Evolutionary conservation across 73 alveolate genomes (phyloP).

Genomic region (Paraurostyla sp.): DNA sequence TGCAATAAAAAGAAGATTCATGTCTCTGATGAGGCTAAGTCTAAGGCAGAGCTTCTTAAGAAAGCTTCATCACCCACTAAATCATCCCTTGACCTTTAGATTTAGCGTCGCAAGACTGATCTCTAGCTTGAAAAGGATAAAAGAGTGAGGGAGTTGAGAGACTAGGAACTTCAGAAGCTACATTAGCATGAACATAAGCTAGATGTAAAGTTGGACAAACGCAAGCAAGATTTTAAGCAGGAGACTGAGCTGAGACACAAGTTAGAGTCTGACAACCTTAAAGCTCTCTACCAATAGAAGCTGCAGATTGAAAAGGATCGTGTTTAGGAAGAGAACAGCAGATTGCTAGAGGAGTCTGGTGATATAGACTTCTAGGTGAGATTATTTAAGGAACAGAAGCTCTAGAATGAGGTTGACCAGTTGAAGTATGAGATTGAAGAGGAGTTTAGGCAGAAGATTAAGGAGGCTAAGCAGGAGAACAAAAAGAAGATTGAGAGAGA

Average conservation of each 20-base stretch:
- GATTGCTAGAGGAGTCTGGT: slow-evolving; percentile 39
- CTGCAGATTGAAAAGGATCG: slow-evolving; percentile 38
- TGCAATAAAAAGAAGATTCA: slow-evolving; percentile 26
- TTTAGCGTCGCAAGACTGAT: neutral
- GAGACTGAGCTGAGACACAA: slow-evolving; percentile 38
- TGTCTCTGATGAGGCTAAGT: slow-evolving; percentile 48
- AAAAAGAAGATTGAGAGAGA: slow-evolving; percentile 52
- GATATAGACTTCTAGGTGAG: slow-evolving; percentile 34
- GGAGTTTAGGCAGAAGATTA: slow-evolving; percentile 10
- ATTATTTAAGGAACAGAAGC: slow-evolving; percentile 6
- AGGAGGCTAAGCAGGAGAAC: slow-evolving; percentile 13
- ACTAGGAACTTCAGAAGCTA: slow-evolving; percentile 20
- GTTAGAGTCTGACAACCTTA: slow-evolving; percentile 25
- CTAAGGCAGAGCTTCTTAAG: slow-evolving; percentile 53
- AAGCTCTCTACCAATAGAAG: neutral
- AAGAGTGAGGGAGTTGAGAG: slow-evolving; percentile 16
- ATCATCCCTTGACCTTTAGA: slow-evolving; percentile 24
- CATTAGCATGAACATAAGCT: slow-evolving; percentile 1
- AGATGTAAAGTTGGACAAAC: neutral
- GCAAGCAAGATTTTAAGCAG: neutral
- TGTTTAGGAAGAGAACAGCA: slow-evolving; percentile 1
- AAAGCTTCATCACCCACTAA: no score
- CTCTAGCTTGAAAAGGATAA: slow-evolving; percentile 26
- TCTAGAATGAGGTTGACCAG: slow-evolving; percentile 1
- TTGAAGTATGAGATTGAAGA: slow-evolving; percentile 10